phyloP scores from a whole-genome alignment of 1,284 basidiomycete genomes.

The Microbotryomycetes sp. region DNA sequence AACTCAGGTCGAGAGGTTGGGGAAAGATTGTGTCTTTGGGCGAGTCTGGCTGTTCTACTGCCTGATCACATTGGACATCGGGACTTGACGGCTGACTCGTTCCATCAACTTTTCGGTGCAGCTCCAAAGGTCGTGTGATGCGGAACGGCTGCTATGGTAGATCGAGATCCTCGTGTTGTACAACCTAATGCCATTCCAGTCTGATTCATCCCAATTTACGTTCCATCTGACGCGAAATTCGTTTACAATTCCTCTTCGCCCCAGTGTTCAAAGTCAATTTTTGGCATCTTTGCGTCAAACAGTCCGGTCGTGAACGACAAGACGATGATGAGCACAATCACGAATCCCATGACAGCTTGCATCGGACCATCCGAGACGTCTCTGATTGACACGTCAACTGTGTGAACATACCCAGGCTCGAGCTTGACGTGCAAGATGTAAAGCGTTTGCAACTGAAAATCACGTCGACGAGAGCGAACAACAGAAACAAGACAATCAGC shows the following conservation, averaged over 20 bases:
- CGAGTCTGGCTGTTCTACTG: constrained; percentile 43
- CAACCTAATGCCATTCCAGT: too few species aligned
- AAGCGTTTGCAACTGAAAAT: constrained; percentile 25
- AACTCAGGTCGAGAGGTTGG: constrained; percentile 87
- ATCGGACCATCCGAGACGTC: background rate
- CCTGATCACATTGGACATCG: too few species aligned
- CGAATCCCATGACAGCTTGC: background rate
- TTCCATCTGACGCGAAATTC: background rate
- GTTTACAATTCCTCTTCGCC: background rate
- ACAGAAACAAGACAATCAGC: background rate
- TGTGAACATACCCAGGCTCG: constrained; percentile 23
- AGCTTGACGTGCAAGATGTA: constrained; percentile 23
- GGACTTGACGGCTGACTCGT: too few species aligned
- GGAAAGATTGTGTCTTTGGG: constrained; percentile 87
- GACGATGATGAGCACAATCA: background rate
- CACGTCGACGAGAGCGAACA: too few species aligned
- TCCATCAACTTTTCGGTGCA: too few species aligned
- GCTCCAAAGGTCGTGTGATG: background rate
- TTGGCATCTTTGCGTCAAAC: background rate
- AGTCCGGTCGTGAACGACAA: background rate
- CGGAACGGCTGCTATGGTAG: too few species aligned
- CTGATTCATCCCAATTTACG: too few species aligned
- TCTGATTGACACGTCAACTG: constrained; percentile 9
- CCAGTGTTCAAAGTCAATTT: background rate
- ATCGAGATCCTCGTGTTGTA: too few species aligned